Conservation (phyloP, 345 rosid species). For the Toxicodendron radicans region DNA sequence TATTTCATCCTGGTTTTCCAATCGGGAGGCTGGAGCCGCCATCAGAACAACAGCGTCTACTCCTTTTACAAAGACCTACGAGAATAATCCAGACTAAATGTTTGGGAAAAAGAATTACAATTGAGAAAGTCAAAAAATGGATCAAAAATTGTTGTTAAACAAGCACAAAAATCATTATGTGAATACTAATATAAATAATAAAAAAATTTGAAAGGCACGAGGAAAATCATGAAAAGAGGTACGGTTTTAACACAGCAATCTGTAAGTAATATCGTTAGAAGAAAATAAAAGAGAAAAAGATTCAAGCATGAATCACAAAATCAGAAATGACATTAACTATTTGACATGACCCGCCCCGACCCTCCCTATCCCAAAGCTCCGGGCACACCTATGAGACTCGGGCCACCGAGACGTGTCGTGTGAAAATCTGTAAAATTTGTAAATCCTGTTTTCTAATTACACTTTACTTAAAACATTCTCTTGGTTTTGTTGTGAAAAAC, state of each 20-base stretch:
- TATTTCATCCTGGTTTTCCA: slow-evolving; percentile 69
- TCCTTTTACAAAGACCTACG: slow-evolving; percentile 52
- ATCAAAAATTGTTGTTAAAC: slow-evolving; percentile 25
- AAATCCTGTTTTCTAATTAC: too few relatives aligned
- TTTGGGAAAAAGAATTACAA: neutral
- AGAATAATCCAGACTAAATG: slow-evolving; percentile 7
- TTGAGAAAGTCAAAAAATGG: neutral
- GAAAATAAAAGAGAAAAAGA: neutral
- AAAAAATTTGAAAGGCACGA: neutral
- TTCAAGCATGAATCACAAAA: neutral
- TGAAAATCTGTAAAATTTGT: too few relatives aligned
- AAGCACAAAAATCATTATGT: neutral
- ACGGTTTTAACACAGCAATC: neutral
- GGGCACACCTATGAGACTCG: too few relatives aligned
- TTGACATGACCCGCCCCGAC: too few relatives aligned
- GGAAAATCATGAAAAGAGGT: neutral
- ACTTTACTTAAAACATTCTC: too few relatives aligned
- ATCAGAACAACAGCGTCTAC: slow-evolving; percentile 53
- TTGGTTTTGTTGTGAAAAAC: too few relatives aligned
- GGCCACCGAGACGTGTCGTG: too few relatives aligned
- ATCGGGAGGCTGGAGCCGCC: slow-evolving; percentile 67
- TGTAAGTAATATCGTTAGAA: neutral
- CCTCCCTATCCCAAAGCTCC: too few relatives aligned
- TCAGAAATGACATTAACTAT: neutral
- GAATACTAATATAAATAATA: neutral